Evolutionary conservation across 805 yeast species (phyloP).

Genomic region (Kodamaea restingae): DNA sequence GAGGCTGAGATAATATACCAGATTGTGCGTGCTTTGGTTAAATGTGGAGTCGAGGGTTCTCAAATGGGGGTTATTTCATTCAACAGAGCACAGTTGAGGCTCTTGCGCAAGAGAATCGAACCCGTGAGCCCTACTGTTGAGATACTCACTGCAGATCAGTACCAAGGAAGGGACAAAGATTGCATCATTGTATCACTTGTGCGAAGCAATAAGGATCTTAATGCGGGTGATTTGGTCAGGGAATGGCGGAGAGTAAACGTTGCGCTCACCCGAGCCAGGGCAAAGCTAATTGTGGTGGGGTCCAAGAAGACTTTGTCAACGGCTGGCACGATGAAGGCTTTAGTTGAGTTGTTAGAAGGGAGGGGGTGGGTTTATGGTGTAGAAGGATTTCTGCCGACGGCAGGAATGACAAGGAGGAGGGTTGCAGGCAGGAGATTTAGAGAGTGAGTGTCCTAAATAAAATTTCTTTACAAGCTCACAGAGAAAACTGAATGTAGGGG

Average conservation of each 20-base stretch:
- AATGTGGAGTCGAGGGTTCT: slow-evolving; percentile 55
- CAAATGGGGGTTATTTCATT: slow-evolving; percentile 86
- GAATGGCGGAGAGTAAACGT: slow-evolving; percentile 95
- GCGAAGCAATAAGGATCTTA: slow-evolving; percentile 61
- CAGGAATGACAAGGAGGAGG: background rate
- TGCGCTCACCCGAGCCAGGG: slow-evolving; percentile 85
- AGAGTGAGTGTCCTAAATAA: too few species aligned
- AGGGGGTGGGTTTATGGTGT: slow-evolving; percentile 59
- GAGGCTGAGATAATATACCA: slow-evolving; percentile 68
- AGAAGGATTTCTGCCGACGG: background rate
- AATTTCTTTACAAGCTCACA: too few species aligned
- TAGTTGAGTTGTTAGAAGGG: slow-evolving; percentile 53
- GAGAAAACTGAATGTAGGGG: too few species aligned
- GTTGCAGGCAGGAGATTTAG: background rate
- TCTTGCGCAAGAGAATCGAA: slow-evolving; percentile 32
- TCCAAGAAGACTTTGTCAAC: slow-evolving; percentile 58
- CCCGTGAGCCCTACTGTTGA: slow-evolving; percentile 49
- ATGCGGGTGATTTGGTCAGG: slow-evolving; percentile 71
- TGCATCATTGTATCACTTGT: slow-evolving; percentile 88
- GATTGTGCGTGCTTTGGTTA: slow-evolving; percentile 53
- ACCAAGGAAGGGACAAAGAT: slow-evolving; percentile 94
- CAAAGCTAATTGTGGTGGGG: slow-evolving; percentile 81
- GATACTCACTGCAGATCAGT: slow-evolving; percentile 88
- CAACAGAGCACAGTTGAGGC: slow-evolving; percentile 67
- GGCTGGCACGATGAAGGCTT: slow-evolving; percentile 51